Percentiles rank a stretch among this genome's conserved stretches.
These are phyloP conservation scores for Cryptococcus amylolentus DNA, from an alignment of 1,284 basidiomycete species.

Conservation along the genomic window DNA sequence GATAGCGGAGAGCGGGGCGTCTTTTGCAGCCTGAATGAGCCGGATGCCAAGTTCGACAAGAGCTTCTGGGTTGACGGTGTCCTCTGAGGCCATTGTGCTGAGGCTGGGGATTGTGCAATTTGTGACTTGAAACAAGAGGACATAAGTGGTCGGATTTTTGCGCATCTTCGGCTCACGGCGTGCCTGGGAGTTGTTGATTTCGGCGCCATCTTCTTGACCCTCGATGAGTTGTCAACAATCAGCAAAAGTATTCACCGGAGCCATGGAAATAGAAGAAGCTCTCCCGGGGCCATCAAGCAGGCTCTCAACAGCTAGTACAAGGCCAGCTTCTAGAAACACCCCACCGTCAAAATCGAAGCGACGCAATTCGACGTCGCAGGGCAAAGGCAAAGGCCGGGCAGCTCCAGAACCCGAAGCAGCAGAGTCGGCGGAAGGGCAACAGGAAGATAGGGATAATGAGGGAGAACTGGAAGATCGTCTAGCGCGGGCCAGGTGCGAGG, in stretches of 20 bases:
- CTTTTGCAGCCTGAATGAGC: conserved; percentile 29
- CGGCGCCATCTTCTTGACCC: no score
- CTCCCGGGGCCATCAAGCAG: background rate
- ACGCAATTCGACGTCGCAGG: background rate
- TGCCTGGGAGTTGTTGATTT: no score
- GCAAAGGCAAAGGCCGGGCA: background rate
- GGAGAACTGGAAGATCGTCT: background rate
- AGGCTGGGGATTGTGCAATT: background rate
- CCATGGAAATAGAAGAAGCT: background rate
- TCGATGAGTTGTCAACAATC: background rate
- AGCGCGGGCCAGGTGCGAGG: no score
- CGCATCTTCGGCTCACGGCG: no score
- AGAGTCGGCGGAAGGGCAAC: background rate
- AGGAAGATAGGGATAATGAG: background rate
- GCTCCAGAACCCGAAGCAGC: background rate
- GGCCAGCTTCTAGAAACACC: no score
- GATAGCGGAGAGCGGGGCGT: conserved; percentile 55
- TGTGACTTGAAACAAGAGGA: background rate
- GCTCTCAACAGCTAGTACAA: background rate
- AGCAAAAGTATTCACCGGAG: background rate
- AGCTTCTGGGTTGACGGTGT: conserved; percentile 13
- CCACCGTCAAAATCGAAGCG: no score
- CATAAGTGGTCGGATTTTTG: background rate
- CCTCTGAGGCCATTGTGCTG: conserved; percentile 1
- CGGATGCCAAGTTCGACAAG: conserved; percentile 18